A percentile compares a stretch with the other conserved stretches of the same genome.
Evolutionary conservation across 805 yeast genomes (phyloP).

Genomic region (Cyberlindnera veronae): DNA sequence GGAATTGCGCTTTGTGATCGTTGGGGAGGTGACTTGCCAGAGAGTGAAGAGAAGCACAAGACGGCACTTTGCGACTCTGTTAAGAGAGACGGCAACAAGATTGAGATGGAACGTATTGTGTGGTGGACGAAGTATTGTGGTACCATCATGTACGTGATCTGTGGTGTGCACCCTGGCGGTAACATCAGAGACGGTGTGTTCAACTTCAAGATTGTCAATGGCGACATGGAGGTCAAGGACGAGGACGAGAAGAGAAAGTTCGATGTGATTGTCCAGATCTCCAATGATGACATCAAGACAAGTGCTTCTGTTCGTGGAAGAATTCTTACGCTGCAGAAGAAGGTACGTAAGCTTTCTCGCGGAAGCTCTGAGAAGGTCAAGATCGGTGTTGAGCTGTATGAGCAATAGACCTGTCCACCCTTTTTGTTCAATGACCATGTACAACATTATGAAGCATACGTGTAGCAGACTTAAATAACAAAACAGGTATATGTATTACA

Average conservation of each 20-base stretch:
- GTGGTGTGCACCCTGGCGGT: conserved; percentile 82
- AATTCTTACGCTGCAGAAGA: conserved; percentile 56
- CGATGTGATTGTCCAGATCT: conserved; percentile 40
- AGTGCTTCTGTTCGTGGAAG: conserved; percentile 57
- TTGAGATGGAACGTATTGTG: conserved; percentile 44
- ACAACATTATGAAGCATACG: no score
- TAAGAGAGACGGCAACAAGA: conserved; percentile 39
- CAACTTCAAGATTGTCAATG: conserved; percentile 37
- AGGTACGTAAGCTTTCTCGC: conserved; percentile 52
- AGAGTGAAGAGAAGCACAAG: conserved; percentile 45
- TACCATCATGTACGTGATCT: conserved; percentile 68
- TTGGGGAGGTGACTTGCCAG: conserved; percentile 79
- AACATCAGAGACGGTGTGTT: conserved; percentile 60
- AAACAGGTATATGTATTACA: no score
- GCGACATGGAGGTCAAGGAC: conserved; percentile 29
- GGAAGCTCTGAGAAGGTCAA: conserved; percentile 49
- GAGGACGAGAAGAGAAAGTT: conserved; percentile 34
- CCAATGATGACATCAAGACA: conserved; percentile 53
- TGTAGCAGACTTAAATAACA: no score
- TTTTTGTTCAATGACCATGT: no score
- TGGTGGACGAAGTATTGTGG: conserved; percentile 79
- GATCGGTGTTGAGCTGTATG: conserved; percentile 45
- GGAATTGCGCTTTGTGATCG: conserved; percentile 75
- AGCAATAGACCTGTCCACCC: conserved; percentile 16
- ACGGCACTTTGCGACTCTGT: conserved; percentile 46